A percentile compares a stretch with the other conserved stretches of the same genome.
Conservation (phyloP, 1,284 basidiomycete genomes). For the Apiotrichum akiyoshidainum region DNA sequence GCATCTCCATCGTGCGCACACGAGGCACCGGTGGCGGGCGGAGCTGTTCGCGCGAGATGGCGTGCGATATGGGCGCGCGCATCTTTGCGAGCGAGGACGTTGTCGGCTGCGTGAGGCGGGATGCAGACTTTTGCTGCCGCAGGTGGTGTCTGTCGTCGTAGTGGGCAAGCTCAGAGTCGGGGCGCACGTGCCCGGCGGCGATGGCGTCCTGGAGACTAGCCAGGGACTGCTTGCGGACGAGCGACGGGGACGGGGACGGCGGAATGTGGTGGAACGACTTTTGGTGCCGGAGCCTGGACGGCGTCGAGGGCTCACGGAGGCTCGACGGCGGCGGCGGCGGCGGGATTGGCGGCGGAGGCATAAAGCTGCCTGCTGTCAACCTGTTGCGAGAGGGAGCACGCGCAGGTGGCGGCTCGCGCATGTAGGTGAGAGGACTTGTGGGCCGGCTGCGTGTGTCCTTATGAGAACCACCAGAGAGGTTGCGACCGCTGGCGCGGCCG, state of each 20-base stretch:
- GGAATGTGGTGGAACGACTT: slow-evolving; percentile 41
- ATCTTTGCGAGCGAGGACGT: slow-evolving; percentile 64
- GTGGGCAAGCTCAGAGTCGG: slow-evolving; percentile 11
- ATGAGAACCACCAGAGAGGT: not conserved
- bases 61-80: slow-evolving; percentile 66
- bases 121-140: slow-evolving; percentile 11
- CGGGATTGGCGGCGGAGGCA: not conserved
- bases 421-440: slow-evolving; percentile 2
- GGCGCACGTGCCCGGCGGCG: slow-evolving; percentile 19
- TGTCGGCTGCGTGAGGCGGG: slow-evolving; percentile 79
- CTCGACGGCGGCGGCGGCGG: slow-evolving; percentile 17
- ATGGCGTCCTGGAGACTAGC: slow-evolving; percentile 42
- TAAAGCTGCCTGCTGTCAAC: not conserved
- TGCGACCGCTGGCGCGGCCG: slow-evolving; percentile 1
- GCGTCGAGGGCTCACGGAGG: slow-evolving; percentile 11
- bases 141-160: not conserved
- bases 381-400: not conserved
- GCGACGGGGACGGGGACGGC: slow-evolving; percentile 26
- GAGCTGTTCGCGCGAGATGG: slow-evolving; percentile 54
- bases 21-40: slow-evolving; percentile 35
- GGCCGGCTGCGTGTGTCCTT: slow-evolving; percentile 1
- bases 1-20: slow-evolving; percentile 66
- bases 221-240: slow-evolving; percentile 43
- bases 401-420: not conserved
- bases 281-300: slow-evolving; percentile 41